Percentiles rank a stretch among this genome's conserved stretches.
These are phyloP conservation scores for Lachnellula hyalina DNA, from an alignment of 2,329 filamentous ascomycete genomes.

Conservation along the genomic window DNA sequence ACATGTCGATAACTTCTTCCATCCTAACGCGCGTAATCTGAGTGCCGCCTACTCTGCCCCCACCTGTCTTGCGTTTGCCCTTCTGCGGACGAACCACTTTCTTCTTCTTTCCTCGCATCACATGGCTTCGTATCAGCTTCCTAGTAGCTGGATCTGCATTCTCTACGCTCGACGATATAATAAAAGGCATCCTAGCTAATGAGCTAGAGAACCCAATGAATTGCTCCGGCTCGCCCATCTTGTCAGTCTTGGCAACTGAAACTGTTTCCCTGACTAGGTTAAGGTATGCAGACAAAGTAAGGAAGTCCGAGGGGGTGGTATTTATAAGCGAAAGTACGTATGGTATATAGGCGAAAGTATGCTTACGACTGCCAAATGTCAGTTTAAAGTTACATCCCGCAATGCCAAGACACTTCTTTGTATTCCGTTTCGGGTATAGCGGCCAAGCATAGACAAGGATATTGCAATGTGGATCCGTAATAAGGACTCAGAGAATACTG, in stretches of 20 bases:
- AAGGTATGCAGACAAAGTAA: not conserved
- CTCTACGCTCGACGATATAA: constrained; percentile 22
- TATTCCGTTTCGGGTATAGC: not conserved
- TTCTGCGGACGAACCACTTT: constrained; percentile 21
- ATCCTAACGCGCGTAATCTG: not conserved
- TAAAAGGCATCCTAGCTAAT: constrained; percentile 7
- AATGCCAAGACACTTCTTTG: not conserved
- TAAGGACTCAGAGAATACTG: not conserved
- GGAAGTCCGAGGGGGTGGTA: not conserved
- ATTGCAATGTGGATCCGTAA: not conserved
- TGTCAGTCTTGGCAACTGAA: not conserved
- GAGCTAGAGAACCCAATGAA: not conserved
- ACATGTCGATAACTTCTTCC: constrained; percentile 8
- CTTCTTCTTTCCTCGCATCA: constrained; percentile 40
- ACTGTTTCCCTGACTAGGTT: constrained; percentile 1
- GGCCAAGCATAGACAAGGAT: not conserved
- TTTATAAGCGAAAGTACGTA: too few relatives aligned
- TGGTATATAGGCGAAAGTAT: not conserved
- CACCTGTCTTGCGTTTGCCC: not conserved
- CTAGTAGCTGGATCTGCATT: constrained; percentile 32
- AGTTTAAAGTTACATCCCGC: not conserved
- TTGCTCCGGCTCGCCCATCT: not conserved
- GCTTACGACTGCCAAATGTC: not conserved
- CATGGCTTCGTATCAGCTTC: constrained; percentile 39
- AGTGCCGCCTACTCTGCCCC: not conserved